phyloP scores from a whole-genome alignment of 2,329 filamentous ascomycete genomes.

The Anthostomella pinea region DNA sequence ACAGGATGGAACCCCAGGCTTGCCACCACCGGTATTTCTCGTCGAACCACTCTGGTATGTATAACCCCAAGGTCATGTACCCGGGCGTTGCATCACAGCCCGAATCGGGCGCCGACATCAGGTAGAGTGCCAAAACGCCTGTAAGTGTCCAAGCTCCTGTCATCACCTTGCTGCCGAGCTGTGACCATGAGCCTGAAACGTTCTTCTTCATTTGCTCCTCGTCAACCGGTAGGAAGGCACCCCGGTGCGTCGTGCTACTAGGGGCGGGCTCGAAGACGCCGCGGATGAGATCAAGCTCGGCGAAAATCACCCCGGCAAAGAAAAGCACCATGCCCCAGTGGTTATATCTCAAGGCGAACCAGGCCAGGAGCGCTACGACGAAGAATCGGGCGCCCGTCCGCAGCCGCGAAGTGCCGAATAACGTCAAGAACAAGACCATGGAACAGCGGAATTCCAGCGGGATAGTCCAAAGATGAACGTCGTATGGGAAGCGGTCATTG shows the following conservation, averaged over 20 bases:
- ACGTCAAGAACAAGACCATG: slow-evolving; percentile 41
- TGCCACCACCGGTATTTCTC: slow-evolving; percentile 57
- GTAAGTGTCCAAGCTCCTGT: slow-evolving; percentile 34
- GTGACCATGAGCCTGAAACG: slow-evolving; percentile 4
- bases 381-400: slow-evolving; percentile 33
- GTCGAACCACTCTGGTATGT: slow-evolving; percentile 49
- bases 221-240: slow-evolving; percentile 21
- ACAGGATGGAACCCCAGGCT: slow-evolving; percentile 49
- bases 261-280: slow-evolving; percentile 38
- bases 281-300: slow-evolving; percentile 52
- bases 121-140: slow-evolving; percentile 50
- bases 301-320: slow-evolving; percentile 51
- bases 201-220: too few relatives aligned
- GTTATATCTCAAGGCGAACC: slow-evolving; percentile 45
- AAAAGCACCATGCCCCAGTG: slow-evolving; percentile 57
- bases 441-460: slow-evolving; percentile 46
- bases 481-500: slow-evolving; percentile 43
- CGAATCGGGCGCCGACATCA: slow-evolving; percentile 47
- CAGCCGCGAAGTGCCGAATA: slow-evolving; percentile 36
- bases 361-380: slow-evolving; percentile 39
- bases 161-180: slow-evolving; percentile 8
- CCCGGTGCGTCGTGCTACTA: slow-evolving; percentile 9
- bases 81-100: slow-evolving; percentile 47
- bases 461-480: slow-evolving; percentile 48
- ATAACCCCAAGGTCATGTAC: slow-evolving; percentile 46